Conservation (phyloP, 345 rosid species). For the Gossypium bickii region DNA sequence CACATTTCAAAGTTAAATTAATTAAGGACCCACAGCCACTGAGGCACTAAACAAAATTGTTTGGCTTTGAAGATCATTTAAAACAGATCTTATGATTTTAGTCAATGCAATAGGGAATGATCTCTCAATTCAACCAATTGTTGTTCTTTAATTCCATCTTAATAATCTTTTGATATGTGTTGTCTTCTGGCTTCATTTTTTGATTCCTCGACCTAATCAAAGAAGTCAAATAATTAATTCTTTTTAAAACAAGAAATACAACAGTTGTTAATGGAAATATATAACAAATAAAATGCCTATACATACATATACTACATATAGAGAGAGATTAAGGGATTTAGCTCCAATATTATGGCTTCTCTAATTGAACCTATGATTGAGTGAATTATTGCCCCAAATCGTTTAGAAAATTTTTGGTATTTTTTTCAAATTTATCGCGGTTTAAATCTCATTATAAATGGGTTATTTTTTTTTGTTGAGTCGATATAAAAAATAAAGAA, state of each 20-base stretch:
- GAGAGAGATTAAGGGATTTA: not conserved
- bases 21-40: not conserved
- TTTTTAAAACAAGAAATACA: not conserved
- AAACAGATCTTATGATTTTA: not conserved
- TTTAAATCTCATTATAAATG: too few relatives aligned
- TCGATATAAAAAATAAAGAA: too few relatives aligned
- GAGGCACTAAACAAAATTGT: not conserved
- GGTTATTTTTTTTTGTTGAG: too few relatives aligned
- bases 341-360: not conserved
- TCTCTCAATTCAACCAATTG: not conserved
- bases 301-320: too few relatives aligned
- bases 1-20: not conserved
- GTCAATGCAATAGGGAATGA: not conserved
- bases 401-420: too few relatives aligned
- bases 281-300: too few relatives aligned
- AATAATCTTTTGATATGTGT: not conserved
- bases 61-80: not conserved
- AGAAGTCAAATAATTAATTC: not conserved
- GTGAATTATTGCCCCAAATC: not conserved
- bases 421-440: too few relatives aligned
- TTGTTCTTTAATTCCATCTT: not conserved
- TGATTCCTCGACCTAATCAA: not conserved
- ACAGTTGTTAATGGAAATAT: too few relatives aligned
- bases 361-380: not conserved
- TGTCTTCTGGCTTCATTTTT: not conserved